Base-by-base conservation (phyloP, 306 rosid genomes). In the Ammopiptanthus mongolicus region DNA sequence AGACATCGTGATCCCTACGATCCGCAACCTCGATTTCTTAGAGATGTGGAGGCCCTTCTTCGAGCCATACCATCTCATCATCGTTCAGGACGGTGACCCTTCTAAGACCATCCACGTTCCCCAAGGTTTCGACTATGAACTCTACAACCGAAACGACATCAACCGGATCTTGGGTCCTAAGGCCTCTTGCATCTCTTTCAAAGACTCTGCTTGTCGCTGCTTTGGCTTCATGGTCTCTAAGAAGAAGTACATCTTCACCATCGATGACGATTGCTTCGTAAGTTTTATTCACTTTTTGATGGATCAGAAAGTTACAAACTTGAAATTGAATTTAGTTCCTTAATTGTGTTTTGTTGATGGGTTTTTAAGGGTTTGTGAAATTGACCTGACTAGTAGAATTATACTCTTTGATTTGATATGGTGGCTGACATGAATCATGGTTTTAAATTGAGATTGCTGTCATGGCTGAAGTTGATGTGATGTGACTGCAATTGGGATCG, bases 41-140 rank as follows among this genome's bases (percentile, higher is more conserved):
- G 97, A 92, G 86, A 92, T 90, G 96, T 90, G 97, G 97, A 79
- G 96, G 57, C 95, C 97, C 0, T 91, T 87, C 75, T 89, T 91
- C 77, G 67, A 91, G 17, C 86, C 60, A 0, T 89, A 91, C 76
- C 97, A 91, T 28, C 71, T 89, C 59, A 89, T 91, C 84, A 89
- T 89, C 62, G 97, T 91, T 15, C 97, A 89, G 55, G 97, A 91
- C 39, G 97, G 97, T 3, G 97, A 91, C 64, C 97, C 97, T 0
- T 71, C 91, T 0, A 91, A 84, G 82, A 69, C 7, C 47, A 89
- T 91, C 63, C 78, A 76, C 0, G 97, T 91, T n/a, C 97, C 97
- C 0, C 76, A 89, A 29, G 93, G 97, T 0, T 91, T 87, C 9
- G 95, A 91, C 36, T 89, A 89, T 41, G 97, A 91, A 52, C 93